Percentiles rank a stretch among this genome's conserved stretches.
Conservation (phyloP, 768 basidiomycete species). For the Suillus placidus region DNA sequence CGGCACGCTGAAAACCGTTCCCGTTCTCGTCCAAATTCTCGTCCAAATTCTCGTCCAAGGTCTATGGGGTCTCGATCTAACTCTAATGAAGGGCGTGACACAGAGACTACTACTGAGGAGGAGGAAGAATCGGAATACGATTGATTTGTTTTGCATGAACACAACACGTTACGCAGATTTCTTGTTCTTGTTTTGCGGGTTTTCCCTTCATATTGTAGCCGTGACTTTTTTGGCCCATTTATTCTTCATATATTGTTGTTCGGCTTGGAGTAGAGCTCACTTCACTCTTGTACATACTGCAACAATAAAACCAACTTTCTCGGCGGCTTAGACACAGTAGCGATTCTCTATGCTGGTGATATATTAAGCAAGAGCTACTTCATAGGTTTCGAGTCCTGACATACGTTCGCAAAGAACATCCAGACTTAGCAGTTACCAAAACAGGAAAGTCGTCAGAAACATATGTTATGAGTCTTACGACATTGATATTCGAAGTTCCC, state of each 20-base stretch:
- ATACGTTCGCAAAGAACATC: not conserved
- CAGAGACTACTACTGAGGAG: not conserved
- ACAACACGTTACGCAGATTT: not conserved
- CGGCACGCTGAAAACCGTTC: conserved; percentile 21
- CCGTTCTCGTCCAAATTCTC: conserved; percentile 10
- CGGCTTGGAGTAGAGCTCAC: not conserved
- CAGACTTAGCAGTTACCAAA: not conserved
- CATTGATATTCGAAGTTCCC: not conserved
- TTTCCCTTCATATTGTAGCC: not conserved
- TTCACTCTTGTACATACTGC: not conserved
- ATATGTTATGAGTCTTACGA: not conserved
- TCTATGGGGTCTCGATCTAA: conserved; percentile 1
- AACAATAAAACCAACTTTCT: not conserved
- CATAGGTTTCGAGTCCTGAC: not conserved
- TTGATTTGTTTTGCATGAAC: not conserved
- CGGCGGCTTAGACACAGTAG: not conserved
- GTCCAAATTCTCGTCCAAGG: conserved; percentile 8
- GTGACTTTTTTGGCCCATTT: not conserved
- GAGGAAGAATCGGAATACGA: conserved; percentile 19
- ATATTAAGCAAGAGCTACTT: not conserved
- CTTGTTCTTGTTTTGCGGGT: not conserved
- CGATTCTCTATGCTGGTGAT: not conserved
- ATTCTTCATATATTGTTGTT: conserved; percentile 5
- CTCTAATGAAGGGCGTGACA: conserved; percentile 8
- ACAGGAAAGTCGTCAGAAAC: not conserved